Percentiles rank a stretch among this genome's conserved stretches.
Conservation (phyloP, 345 rosid genomes). For the Moringa oleifera region DNA sequence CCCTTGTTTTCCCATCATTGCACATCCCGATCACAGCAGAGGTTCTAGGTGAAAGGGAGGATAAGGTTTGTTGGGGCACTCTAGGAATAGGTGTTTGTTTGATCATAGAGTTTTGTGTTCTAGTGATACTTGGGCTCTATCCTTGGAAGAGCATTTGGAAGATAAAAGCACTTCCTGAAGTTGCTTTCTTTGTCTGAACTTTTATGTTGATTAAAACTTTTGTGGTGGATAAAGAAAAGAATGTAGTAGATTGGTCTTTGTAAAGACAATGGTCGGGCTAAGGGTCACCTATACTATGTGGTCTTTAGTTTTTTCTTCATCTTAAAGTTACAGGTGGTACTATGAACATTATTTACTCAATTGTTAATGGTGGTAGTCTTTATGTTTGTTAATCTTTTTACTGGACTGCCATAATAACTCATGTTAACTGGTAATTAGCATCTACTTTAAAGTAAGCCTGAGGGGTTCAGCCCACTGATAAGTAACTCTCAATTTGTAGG, state of each 20-base stretch:
- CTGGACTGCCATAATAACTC: no score
- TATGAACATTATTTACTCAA: no score
- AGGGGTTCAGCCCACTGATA: no score
- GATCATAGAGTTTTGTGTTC: not conserved
- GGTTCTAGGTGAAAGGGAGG: not conserved
- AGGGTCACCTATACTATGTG: not conserved
- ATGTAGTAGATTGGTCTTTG: not conserved
- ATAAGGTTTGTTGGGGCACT: not conserved
- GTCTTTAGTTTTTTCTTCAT: no score
- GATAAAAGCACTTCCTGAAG: not conserved
- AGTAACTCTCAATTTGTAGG: no score
- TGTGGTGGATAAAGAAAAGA: not conserved
- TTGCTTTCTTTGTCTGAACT: not conserved
- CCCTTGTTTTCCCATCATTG: not conserved
- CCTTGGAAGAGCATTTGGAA: not conserved
- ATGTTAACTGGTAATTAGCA: no score
- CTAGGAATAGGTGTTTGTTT: not conserved
- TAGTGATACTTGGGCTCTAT: not conserved
- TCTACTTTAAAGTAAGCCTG: no score
- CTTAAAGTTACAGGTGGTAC: no score
- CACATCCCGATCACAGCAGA: not conserved
- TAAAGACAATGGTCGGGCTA: not conserved
- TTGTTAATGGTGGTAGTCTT: no score
- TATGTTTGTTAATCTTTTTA: no score
- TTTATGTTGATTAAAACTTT: no score